phyloP scores from a whole-genome alignment of 352 stramenopile genomes.

The Phytophthora chlamydospora region DNA sequence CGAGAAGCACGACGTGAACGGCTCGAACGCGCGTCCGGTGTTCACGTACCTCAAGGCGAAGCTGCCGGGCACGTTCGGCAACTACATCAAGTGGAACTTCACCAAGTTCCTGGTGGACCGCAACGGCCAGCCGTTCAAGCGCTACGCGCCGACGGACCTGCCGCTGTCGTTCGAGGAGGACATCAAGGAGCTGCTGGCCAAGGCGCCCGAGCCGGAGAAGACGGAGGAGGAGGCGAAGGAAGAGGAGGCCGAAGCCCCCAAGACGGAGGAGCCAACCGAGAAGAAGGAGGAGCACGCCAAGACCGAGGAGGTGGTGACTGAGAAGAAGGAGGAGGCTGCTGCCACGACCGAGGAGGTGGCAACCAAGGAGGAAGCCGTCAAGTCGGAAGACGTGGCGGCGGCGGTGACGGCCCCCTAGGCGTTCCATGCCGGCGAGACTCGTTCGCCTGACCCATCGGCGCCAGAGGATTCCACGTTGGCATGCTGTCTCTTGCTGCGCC shows the following conservation, averaged over 20 bases:
- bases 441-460: conserved; percentile 9
- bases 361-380: conserved; percentile 22
- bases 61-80: conserved; percentile 63
- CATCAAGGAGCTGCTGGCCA: conserved; percentile 46
- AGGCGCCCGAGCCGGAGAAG: conserved; percentile 33
- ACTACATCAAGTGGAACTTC: conserved; percentile 90
- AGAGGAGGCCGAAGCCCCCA: conserved; percentile 16
- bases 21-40: conserved; percentile 69
- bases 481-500: conserved; percentile 32
- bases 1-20: conserved; percentile 87
- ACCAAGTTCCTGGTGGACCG: conserved; percentile 92
- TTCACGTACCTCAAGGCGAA: conserved; percentile 84
- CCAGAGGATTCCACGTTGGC: conserved; percentile 28
- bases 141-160: conserved; percentile 27
- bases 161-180: conserved; percentile 39
- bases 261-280: conserved; percentile 21
- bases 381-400: conserved; percentile 29
- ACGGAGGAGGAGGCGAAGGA: conserved; percentile 33
- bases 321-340: conserved; percentile 23
- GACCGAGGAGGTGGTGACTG: conserved; percentile 18
- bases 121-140: conserved; percentile 65
- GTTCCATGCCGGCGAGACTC: conserved; percentile 1
- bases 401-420: conserved; percentile 27
- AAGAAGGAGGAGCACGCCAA: conserved; percentile 14
- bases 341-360: conserved; percentile 15